Evolutionary conservation across 1,139 yeast genomes (phyloP).

Genomic region (Citeromyces hawaiiensis): DNA sequence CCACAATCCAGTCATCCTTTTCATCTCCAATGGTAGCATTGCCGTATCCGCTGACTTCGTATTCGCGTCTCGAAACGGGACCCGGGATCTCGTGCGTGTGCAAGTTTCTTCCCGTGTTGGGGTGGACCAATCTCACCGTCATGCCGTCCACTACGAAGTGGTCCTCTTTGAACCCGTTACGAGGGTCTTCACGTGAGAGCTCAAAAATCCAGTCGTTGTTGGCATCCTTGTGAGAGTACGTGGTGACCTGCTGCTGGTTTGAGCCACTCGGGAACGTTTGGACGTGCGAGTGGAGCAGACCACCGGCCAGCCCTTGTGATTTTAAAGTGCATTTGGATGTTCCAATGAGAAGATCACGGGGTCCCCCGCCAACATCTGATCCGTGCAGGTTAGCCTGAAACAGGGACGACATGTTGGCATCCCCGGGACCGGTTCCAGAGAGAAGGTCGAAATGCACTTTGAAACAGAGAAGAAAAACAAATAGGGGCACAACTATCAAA

Average conservation of each 20-base stretch:
- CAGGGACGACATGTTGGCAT: slow-evolving; percentile 90
- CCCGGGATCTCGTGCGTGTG: slow-evolving; percentile 81
- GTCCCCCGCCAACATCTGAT: slow-evolving; percentile 71
- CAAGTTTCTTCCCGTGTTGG: slow-evolving; percentile 73
- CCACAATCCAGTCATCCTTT: slow-evolving; percentile 91
- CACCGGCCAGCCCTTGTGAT: slow-evolving; percentile 87
- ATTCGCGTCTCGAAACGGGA: slow-evolving; percentile 57
- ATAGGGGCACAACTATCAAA: slow-evolving; percentile 47
- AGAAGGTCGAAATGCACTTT: slow-evolving; percentile 64
- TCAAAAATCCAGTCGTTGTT: slow-evolving; percentile 89
- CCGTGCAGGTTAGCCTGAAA: slow-evolving; percentile 91
- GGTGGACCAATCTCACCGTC: slow-evolving; percentile 68
- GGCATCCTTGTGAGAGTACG: slow-evolving; percentile 82
- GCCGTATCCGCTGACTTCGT: slow-evolving; percentile 92
- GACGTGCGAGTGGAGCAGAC: slow-evolving; percentile 86
- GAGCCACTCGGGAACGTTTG: slow-evolving; percentile 95
- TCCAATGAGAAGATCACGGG: slow-evolving; percentile 76
- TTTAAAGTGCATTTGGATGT: slow-evolving; percentile 70
- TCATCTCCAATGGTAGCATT: slow-evolving; percentile 74
- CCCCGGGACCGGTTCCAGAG: slow-evolving; percentile 81
- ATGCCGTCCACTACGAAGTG: slow-evolving; percentile 59
- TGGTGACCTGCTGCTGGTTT: slow-evolving; percentile 89
- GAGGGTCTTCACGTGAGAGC: slow-evolving; percentile 50
- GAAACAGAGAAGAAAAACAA: slow-evolving; percentile 51
- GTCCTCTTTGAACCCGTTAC: slow-evolving; percentile 38